Evolutionary conservation across 2,329 filamentous ascomycete species (phyloP), one percentile per base, ranked within the genome.

Genomic region (Diatrype stigma): DNA sequence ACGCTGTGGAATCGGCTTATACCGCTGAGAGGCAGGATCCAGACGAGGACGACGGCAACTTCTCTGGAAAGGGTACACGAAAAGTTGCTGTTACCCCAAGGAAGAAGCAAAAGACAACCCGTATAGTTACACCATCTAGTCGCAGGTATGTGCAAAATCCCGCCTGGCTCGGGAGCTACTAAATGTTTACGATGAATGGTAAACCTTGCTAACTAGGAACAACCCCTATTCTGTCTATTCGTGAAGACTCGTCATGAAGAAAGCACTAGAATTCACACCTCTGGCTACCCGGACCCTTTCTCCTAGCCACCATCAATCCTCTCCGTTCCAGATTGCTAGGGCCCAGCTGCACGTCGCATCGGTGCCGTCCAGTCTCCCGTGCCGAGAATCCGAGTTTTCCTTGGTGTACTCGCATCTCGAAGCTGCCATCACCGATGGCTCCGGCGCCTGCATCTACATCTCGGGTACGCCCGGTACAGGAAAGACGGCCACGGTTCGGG

Each of bases 381-480:
- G 94, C 65, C 86, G 94, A 54, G 93, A 96, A 65, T 84, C 84
- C 32, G 95, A 99, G 66, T 99, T 99, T 68, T 83, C 86, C 10
- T 84, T 89, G 2, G 94, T 99, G 6, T 96, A 97, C 65, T 89
- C 89, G 4, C 90, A 97, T 67, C 84, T 99, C 32, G 92, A 96
- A 65, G 88, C 90, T 7, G 94, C 95, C 48, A 99, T 99, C 64
- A 87, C 87, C 14, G 93, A 96, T 59, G 94, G 93, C 17, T 89
- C 88, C 2, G 95, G 95, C 14, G 89, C 93, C 28, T 99, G 95
- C 68, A 97, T 99, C 65, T 99, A 99, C 71, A 99, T 99, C 53
- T 97, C 94, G 0, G 94, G 94, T n/a, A 97, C 93, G 0, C 94
- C 95, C 0, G 94, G 95, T 7, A 99, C 94, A 0, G 94, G 94